Evolutionary conservation across 2,329 filamentous ascomycete species (phyloP).

Genomic region (Scedosporium aurantiacum): DNA sequence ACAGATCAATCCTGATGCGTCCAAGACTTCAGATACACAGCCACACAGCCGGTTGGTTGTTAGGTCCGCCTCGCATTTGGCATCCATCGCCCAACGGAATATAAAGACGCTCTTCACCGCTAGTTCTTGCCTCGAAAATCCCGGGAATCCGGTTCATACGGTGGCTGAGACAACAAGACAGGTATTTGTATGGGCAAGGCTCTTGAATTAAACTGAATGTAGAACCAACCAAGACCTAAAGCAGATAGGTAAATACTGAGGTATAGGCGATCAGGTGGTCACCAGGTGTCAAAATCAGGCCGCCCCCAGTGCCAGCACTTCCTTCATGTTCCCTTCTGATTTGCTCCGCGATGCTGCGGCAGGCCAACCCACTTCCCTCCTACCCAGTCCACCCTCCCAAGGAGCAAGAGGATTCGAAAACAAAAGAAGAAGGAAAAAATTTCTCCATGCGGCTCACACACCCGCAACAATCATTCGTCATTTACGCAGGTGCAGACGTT

Average conservation of each 20-base stretch:
- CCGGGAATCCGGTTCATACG: background rate
- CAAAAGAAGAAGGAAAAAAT: background rate
- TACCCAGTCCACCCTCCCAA: background rate
- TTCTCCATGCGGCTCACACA: background rate
- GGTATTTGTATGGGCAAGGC: background rate
- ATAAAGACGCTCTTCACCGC: background rate
- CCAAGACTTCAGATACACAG: background rate
- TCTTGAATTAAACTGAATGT: background rate
- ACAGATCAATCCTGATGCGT: background rate
- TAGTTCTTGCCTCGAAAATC: background rate
- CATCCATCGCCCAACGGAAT: background rate
- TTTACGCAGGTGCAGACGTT: slow-evolving; percentile 5
- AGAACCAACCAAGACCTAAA: background rate
- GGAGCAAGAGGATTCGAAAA: background rate
- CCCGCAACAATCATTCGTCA: slow-evolving; percentile 5
- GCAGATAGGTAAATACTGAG: background rate
- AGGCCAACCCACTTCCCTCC: background rate
- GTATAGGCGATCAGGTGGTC: too few species aligned
- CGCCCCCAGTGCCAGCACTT: background rate
- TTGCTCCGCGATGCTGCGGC: background rate
- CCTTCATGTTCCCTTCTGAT: background rate
- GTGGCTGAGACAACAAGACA: background rate
- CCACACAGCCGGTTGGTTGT: too few species aligned
- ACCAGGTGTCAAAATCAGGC: background rate
- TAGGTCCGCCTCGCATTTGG: background rate